Evolutionary conservation across 257 asterid genomes (phyloP).

Genomic region (Lycium barbarum): DNA sequence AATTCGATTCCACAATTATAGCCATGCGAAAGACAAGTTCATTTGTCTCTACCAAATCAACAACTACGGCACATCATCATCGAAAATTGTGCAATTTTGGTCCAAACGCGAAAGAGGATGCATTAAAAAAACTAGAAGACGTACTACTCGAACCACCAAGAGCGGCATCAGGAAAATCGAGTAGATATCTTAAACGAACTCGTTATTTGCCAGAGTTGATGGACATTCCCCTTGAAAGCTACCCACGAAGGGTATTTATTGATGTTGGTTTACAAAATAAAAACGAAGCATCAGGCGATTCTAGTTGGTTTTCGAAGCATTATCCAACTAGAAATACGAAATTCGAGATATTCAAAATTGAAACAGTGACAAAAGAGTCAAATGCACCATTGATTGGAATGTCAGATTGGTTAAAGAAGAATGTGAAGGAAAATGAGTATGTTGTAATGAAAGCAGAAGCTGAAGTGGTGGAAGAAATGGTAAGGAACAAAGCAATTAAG

Average conservation of each 20-base stretch:
- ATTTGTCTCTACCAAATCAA: not conserved
- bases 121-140: slow-evolving; percentile 44
- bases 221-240: slow-evolving; percentile 45
- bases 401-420: slow-evolving; percentile 61
- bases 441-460: slow-evolving; percentile 94
- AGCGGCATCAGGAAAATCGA: slow-evolving; percentile 50
- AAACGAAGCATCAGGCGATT: slow-evolving; percentile 34
- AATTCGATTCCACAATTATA: slow-evolving; percentile 38
- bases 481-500: slow-evolving; percentile 52
- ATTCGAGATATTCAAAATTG: slow-evolving; percentile 51
- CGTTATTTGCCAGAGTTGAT: slow-evolving; percentile 52
- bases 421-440: slow-evolving; percentile 62
- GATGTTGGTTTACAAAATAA: slow-evolving; percentile 29
- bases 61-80: not conserved
- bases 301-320: slow-evolving; percentile 53
- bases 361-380: slow-evolving; percentile 37
- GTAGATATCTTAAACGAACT: slow-evolving; percentile 35
- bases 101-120: slow-evolving; percentile 35
- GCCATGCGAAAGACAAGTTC: slow-evolving; percentile 35
- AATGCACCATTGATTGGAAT: slow-evolving; percentile 38
- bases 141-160: slow-evolving; percentile 53
- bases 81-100: slow-evolving; percentile 17
- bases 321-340: slow-evolving; percentile 51
- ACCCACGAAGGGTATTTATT: slow-evolving; percentile 54
- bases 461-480: slow-evolving; percentile 73